Evolutionary conservation across 257 asterid species (phyloP).

Genomic region (Paulownia fortunei): DNA sequence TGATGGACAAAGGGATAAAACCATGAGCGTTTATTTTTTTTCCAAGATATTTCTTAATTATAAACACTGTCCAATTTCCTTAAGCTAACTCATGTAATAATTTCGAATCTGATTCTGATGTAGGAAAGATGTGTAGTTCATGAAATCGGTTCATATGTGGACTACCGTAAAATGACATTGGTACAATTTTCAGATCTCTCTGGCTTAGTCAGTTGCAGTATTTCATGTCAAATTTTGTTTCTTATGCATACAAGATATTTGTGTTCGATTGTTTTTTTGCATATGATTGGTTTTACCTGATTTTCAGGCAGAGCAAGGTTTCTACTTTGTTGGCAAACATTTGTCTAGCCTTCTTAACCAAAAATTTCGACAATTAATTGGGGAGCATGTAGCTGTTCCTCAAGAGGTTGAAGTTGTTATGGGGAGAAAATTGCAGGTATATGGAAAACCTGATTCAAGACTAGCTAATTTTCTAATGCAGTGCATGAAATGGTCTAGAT

Average conservation of each 20-base stretch:
- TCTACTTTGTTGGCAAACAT: constrained; percentile 55
- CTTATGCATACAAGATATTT: not conserved
- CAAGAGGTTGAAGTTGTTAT: constrained; percentile 73
- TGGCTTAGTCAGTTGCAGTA: not conserved
- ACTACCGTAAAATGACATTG: constrained; percentile 87
- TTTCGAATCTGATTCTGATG: constrained; percentile 31
- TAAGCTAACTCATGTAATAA: not conserved
- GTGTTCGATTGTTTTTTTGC: not conserved
- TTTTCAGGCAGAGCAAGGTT: constrained; percentile 66
- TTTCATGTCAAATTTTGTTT: constrained; percentile 9
- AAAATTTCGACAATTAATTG: constrained; percentile 58
- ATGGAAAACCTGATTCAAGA: not conserved
- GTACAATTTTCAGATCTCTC: constrained; percentile 42
- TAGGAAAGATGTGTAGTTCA: constrained; percentile 89
- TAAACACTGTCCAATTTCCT: not conserved
- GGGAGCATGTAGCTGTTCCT: constrained; percentile 50
- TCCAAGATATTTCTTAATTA: not conserved
- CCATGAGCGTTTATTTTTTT: no score
- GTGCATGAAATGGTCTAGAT: not conserved
- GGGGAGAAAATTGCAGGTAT: constrained; percentile 75
- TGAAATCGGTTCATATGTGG: constrained; percentile 87
- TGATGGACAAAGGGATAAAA: no score
- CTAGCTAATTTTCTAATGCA: not conserved
- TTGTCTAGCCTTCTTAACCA: constrained; percentile 52
- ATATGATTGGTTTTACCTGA: not conserved